Evolutionary conservation across 2,329 filamentous ascomycete species (phyloP), one percentile per base, ranked within the genome.

Genomic region (Alternaria sp.): DNA sequence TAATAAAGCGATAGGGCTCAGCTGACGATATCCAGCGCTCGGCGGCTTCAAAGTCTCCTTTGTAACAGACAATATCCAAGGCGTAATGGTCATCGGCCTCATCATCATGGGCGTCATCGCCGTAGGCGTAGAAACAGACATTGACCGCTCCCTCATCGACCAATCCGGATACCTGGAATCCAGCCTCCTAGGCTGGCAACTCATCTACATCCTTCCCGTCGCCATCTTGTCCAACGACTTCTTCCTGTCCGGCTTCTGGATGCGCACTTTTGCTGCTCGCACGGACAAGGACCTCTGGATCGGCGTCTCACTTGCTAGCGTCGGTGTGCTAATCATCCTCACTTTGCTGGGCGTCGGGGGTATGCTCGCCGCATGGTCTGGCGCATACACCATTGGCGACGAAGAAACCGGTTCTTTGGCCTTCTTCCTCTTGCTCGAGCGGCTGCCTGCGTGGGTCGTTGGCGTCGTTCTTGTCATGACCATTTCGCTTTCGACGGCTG

Each of bases 11-110:
- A 7, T 24, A 24, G 24, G 24, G 24, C 24, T 24, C 12, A 34
- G 32, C 46, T 47, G 18, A 56, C 32, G 11, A 24, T 16, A 7
- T 3, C 9, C 49, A 92, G 90, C 91, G 4, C 81, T 94, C 9
- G 92, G 92, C 55, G 92, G 92, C 4, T 95, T 95, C 84, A 88
- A 87, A 62, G 91, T 95, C 61, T 94, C 91, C 1, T 94, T 95
- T 78, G 80, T 94, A 54, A 95, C 92, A 8, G 92, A 95, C 79
- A 91, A 91, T 73, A 84, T 94, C 61, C 92, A 95, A 76, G 92
- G 91, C 54, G 85, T 81, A 53, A 92, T 95, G 89, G 91, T 95
- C 1, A 78, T 93, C 16, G 84, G 87, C 16, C 85, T 95, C 5
- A 88, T 95, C 72, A 81, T 94, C 72, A 86, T 95, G 66, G 91